Evolutionary conservation across 2,329 filamentous ascomycete species (phyloP).

Genomic region (Fusarium sp.): DNA sequence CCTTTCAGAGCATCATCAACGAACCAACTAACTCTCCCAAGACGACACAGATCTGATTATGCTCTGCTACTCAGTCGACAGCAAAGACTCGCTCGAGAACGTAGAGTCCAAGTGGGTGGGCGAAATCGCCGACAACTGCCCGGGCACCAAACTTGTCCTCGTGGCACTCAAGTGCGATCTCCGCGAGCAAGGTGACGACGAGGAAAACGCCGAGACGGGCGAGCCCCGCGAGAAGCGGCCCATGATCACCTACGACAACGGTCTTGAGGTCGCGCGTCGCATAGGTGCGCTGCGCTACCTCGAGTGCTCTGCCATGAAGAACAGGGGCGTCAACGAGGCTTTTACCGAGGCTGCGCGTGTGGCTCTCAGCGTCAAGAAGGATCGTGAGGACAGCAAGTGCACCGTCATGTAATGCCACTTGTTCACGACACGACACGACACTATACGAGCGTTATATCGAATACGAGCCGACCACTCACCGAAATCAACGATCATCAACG

Average conservation of each 20-base stretch:
- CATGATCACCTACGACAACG: slow-evolving; percentile 91
- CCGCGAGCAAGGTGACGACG: slow-evolving; percentile 81
- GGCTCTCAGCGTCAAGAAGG: slow-evolving; percentile 80
- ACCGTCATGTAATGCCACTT: slow-evolving; percentile 65
- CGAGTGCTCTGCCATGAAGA: slow-evolving; percentile 98
- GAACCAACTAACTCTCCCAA: slow-evolving; percentile 42
- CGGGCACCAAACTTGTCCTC: slow-evolving; percentile 92
- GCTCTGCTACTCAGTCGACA: slow-evolving; percentile 98
- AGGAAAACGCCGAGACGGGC: slow-evolving; percentile 65
- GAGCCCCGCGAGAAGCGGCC: slow-evolving; percentile 71
- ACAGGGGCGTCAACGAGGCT: slow-evolving; percentile 97
- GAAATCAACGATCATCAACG: slow-evolving; percentile 18
- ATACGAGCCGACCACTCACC: slow-evolving; percentile 29
- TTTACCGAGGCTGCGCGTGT: slow-evolving; percentile 98
- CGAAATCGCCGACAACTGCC: slow-evolving; percentile 98
- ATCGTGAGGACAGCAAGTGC: slow-evolving; percentile 73
- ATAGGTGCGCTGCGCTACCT: slow-evolving; percentile 95
- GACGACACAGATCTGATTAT: slow-evolving; percentile 97
- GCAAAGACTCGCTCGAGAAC: slow-evolving; percentile 96
- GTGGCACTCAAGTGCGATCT: slow-evolving; percentile 98
- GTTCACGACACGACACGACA: slow-evolving; percentile 15
- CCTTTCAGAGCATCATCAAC: not conserved
- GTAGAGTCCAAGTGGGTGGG: slow-evolving; percentile 98
- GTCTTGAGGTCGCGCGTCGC: slow-evolving; percentile 88
- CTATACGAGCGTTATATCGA: slow-evolving; percentile 38